phyloP scores from a whole-genome alignment of 1,284 basidiomycete species.

The Microbotryum scabiosae region DNA sequence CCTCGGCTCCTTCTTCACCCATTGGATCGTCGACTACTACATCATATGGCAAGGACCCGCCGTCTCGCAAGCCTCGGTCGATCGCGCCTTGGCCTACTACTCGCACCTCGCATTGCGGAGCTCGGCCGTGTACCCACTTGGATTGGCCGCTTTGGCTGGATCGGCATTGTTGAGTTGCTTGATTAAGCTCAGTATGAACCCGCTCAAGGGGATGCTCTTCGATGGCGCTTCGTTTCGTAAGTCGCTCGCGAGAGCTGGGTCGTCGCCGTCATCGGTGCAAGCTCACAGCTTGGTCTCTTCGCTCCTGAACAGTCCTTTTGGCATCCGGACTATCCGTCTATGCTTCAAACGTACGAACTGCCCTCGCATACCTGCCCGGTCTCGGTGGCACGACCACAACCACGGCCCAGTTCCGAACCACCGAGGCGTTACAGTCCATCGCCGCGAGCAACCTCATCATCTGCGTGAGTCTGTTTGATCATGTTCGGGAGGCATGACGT shows the following conservation, averaged over 20 bases:
- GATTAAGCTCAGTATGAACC: slow-evolving; percentile 14
- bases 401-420: slow-evolving; percentile 1
- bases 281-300: background rate
- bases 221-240: slow-evolving; percentile 22
- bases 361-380: slow-evolving; percentile 24
- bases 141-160: slow-evolving; percentile 4
- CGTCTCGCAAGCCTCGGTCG: background rate
- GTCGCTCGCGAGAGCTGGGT: background rate
- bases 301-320: slow-evolving; percentile 12
- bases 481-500: background rate
- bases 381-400: background rate
- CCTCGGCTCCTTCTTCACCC: slow-evolving; percentile 16
- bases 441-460: slow-evolving; percentile 26
- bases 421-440: slow-evolving; percentile 21
- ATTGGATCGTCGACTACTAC: slow-evolving; percentile 17
- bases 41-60: slow-evolving; percentile 19
- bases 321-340: slow-evolving; percentile 18
- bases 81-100: slow-evolving; percentile 17
- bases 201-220: slow-evolving; percentile 17
- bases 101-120: slow-evolving; percentile 10
- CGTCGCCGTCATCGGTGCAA: background rate
- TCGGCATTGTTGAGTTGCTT: slow-evolving; percentile 1
- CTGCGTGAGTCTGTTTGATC: slow-evolving; percentile 9
- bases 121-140: slow-evolving; percentile 7
- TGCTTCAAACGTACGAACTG: slow-evolving; percentile 25